Evolutionary conservation across 2,329 filamentous ascomycete species (phyloP), one percentile per base, ranked within the genome.

Genomic region (Aspergillus sp.): DNA sequence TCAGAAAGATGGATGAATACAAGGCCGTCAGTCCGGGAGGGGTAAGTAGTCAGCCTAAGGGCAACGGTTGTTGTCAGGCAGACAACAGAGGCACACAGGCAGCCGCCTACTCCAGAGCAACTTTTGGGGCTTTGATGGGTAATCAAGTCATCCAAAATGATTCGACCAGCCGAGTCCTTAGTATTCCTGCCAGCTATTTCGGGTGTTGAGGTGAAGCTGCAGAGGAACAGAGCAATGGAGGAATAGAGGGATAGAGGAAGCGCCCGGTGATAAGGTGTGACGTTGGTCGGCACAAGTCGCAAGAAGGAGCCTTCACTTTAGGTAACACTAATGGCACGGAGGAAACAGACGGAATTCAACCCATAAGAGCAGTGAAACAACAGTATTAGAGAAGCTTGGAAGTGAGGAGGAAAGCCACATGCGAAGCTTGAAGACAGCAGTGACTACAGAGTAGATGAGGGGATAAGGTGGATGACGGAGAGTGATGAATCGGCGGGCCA

Each of bases 11-110:
- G 24, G n/a, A 44, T 50, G 56, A 41, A 45, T 18, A 56, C 44
- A 41, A 44, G 44, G 44, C 17, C 24, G 49, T 60, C 58, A 54
- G 49, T 43, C 39, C 26, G 42, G 52, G 57, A 58, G 61, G 62
- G 64, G 56, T 61, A 54, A 54, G 48, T 4, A 56, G 54, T 64
- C 62, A 64, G 62, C 59, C 64, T 62, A 58, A 63, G 61, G 57
- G 60, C 44, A 61, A 55, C 44, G 48, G 59, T 53, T 39, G 55
- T 51, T 42, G 57, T 62, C 48, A 60, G 60, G 60, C 58, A 58
- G 59, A 58, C 48, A 57, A 50, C 49, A 42, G 36, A 55, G 48
- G 48, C 38, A 55, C 22, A 56, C 34, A 58, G 39, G 36, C 50
- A 55, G 36, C 47, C 30, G 43, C 49, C 48, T 9, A 18, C 26